Evolutionary conservation across 2,329 filamentous ascomycete genomes (phyloP), one percentile per base, ranked within the genome.

Genomic region (Xylariales sp.): DNA sequence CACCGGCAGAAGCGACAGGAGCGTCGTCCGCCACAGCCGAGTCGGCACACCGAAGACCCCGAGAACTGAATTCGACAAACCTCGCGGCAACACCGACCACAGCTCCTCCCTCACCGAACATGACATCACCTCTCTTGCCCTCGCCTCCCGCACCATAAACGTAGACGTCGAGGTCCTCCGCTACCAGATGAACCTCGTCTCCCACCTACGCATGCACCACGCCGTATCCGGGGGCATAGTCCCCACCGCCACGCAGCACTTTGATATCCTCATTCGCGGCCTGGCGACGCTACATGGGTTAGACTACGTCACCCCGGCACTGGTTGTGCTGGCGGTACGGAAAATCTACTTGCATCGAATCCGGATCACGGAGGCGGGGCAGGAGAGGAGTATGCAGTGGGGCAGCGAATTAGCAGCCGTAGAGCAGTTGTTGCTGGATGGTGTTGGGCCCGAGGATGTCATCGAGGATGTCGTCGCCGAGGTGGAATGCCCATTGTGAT

Each of bases 321-420:
- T 97, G 19, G 83, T 96, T 15, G 80, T 75, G 6, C 71, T 98
- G 33, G 93, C 93, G 4, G 82, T 84, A 2, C 80, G 80, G 46
- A 97, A 97, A 66, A 77, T 95, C 18, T 98, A 95, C 57, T 73
- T 85, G 14, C 93, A 98, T 65, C 82, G 89, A 7, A 80, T 98
- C 22, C 64, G 77, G 11, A 75, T 96, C 42, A 79, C 84, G 16
- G 64, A 66, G 1, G 75, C 87, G 1, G 75, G 80, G 46, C 78
- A 81, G 43, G 93, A 97, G 66, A 75, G 89, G 35, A 96, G 89
- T 59, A 76, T 95, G 69, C 88, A 95, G 60, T 98, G 94, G 81
- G 93, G 93, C 0, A 96, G 91, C 60, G 81, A 85, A 40, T 51
- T 84, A 0, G 71, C 75, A 21, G 85, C 86, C 4, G 78, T 96